These are phyloP conservation scores for Ceratocystis alfenasii DNA, from an alignment of 2,329 filamentous ascomycete genomes.

Conservation along the genomic window DNA sequence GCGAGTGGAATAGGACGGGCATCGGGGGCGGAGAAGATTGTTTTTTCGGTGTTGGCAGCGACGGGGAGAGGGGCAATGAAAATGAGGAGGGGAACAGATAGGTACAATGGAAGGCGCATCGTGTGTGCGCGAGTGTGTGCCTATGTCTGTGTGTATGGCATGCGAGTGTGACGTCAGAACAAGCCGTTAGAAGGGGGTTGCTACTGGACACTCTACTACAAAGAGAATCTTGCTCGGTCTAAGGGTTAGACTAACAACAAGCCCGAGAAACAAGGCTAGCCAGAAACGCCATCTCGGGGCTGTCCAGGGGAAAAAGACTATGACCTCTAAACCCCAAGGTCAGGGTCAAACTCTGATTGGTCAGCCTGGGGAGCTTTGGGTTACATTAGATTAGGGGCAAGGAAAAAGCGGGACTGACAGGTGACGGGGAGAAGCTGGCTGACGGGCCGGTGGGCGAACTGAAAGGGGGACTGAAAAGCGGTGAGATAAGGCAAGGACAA, in stretches of 20 bases:
- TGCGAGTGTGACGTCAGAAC: too few species aligned
- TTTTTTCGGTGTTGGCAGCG: constrained; percentile 75
- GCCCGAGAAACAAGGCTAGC: neutral
- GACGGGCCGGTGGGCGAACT: neutral
- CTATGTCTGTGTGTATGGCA: too few species aligned
- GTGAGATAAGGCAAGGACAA: neutral
- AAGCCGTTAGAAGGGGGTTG: too few species aligned
- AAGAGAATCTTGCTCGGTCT: too few species aligned
- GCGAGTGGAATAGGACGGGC: constrained; percentile 43
- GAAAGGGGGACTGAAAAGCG: neutral
- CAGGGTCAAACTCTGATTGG: neutral
- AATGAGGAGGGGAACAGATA: constrained; percentile 22
- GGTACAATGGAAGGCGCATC: constrained; percentile 11
- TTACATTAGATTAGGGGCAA: neutral
- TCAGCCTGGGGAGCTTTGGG: neutral
- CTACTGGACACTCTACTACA: too few species aligned
- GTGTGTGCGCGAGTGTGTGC: neutral
- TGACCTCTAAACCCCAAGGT: too few species aligned
- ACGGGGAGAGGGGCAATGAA: constrained; percentile 21
- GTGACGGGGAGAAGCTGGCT: neutral
- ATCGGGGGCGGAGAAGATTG: constrained; percentile 67
- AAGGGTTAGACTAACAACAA: too few species aligned
- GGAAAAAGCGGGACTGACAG: neutral
- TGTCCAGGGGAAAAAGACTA: too few species aligned
- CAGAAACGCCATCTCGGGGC: too few species aligned